phyloP scores from a whole-genome alignment of 257 asterid genomes.

The Solanum etuberosum region DNA sequence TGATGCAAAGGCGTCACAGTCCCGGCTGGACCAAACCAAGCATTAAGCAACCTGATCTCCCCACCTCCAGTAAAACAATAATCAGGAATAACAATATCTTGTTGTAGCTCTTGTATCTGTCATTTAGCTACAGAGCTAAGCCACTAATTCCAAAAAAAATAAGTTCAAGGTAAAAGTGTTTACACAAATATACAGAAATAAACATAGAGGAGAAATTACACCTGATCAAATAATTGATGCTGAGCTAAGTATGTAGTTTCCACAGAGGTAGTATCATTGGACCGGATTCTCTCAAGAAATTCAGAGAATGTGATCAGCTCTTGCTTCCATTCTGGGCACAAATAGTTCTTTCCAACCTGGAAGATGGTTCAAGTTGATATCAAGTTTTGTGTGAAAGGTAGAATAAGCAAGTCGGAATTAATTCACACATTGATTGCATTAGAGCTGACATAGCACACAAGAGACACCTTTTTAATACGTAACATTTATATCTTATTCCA shows the following conservation, averaged over 20 bases:
- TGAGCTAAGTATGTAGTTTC: conserved; percentile 70
- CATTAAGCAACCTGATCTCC: conserved; percentile 79
- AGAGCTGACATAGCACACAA: background rate
- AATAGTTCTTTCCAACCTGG: conserved; percentile 56
- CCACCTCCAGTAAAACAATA: conserved; percentile 92
- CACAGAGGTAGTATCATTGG: conserved; percentile 27
- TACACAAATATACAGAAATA: background rate
- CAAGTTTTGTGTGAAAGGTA: background rate
- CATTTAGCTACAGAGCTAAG: conserved; percentile 7
- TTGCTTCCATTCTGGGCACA: conserved; percentile 59
- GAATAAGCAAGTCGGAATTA: background rate
- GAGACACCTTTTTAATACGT: background rate
- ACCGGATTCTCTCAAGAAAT: conserved; percentile 72
- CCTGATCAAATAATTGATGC: conserved; percentile 96
- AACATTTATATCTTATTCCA: background rate
- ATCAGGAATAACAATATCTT: conserved; percentile 85
- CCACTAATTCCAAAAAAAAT: background rate
- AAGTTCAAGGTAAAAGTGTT: background rate
- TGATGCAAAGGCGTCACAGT: conserved; percentile 97
- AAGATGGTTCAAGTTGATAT: background rate
- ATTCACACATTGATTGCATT: background rate
- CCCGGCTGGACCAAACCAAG: conserved; percentile 97
- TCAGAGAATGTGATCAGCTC: conserved; percentile 86
- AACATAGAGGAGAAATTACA: background rate
- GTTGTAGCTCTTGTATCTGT: conserved; percentile 79